Conservation (phyloP, 2,329 filamentous ascomycete species). For the Cytospora chrysosperma region DNA sequence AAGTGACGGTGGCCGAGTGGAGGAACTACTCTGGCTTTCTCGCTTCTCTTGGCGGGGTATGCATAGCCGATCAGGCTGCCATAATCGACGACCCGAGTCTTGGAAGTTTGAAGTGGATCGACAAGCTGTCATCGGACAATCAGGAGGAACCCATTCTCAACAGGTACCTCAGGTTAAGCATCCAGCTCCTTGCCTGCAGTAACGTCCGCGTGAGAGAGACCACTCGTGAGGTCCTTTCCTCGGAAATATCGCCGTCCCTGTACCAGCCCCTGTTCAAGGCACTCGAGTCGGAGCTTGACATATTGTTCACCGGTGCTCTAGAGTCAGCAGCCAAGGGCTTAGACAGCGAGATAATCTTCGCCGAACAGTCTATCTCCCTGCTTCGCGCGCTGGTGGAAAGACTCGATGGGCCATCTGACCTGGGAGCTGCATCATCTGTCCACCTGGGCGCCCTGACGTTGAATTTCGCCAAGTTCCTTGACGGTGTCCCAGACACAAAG, state of each 20-base stretch:
- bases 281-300: conserved; percentile 63
- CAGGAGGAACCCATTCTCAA: conserved; percentile 60
- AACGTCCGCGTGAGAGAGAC: conserved; percentile 66
- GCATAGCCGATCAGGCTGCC: conserved; percentile 58
- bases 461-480: conserved; percentile 66
- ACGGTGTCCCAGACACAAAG: conserved; percentile 54
- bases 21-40: conserved; percentile 68
- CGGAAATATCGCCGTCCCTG: conserved; percentile 61
- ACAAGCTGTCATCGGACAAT: conserved; percentile 56
- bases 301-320: conserved; percentile 58
- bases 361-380: conserved; percentile 65
- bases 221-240: conserved; percentile 64
- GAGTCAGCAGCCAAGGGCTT: conserved; percentile 51
- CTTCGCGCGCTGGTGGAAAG: conserved; percentile 63
- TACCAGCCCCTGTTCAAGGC: conserved; percentile 64
- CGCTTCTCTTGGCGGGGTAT: conserved; percentile 65
- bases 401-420: conserved; percentile 61
- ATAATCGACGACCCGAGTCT: conserved; percentile 58
- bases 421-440: conserved; percentile 60
- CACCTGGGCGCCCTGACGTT: conserved; percentile 63
- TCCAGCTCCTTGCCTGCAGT: conserved; percentile 63
- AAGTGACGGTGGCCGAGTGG: conserved; percentile 61
- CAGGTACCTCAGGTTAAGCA: conserved; percentile 61
- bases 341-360: conserved; percentile 64
- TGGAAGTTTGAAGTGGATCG: conserved; percentile 63